Evolutionary conservation across 148 eudicot genomes (phyloP).

Genomic region (Rhododendron vialii): DNA sequence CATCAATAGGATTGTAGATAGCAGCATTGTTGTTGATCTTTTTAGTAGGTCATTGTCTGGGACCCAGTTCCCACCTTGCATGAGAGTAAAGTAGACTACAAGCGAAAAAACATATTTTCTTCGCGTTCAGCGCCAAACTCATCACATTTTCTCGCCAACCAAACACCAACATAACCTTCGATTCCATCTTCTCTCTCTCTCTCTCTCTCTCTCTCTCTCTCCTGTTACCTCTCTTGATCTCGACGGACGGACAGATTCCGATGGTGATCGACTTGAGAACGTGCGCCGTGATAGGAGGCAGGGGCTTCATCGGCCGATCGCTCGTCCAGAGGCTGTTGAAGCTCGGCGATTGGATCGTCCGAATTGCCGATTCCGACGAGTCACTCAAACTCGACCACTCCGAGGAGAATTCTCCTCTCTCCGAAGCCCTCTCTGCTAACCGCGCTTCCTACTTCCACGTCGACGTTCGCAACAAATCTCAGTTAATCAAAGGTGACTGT

Average conservation of each 20-base stretch:
- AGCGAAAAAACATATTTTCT: conserved; percentile 6
- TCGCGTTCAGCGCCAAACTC: conserved; percentile 13
- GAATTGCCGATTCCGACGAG: conserved; percentile 58
- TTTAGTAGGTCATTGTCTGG: too few relatives aligned
- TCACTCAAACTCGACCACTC: conserved; percentile 25
- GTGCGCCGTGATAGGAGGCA: conserved; percentile 77
- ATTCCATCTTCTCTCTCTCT: background rate
- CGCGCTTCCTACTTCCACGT: conserved; percentile 52
- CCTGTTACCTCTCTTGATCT: conserved; percentile 10
- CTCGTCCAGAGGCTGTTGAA: conserved; percentile 57
- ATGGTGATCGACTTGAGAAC: conserved; percentile 34
- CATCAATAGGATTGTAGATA: too few relatives aligned
- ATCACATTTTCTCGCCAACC: conserved; percentile 5
- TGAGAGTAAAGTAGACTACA: background rate
- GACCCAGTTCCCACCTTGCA: background rate
- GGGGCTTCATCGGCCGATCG: conserved; percentile 54
- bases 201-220: conserved; percentile 8
- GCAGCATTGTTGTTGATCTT: too few relatives aligned
- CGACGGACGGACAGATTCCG: conserved; percentile 13
- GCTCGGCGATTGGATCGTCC: conserved; percentile 69
- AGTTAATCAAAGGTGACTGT: conserved; percentile 49
- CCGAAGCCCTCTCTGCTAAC: conserved; percentile 42
- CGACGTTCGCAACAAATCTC: conserved; percentile 51
- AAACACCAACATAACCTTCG: background rate
- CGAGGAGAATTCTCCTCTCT: conserved; percentile 31